phyloP scores from a whole-genome alignment of 2,329 filamentous ascomycete species.

The Raffaelea albimanens region DNA sequence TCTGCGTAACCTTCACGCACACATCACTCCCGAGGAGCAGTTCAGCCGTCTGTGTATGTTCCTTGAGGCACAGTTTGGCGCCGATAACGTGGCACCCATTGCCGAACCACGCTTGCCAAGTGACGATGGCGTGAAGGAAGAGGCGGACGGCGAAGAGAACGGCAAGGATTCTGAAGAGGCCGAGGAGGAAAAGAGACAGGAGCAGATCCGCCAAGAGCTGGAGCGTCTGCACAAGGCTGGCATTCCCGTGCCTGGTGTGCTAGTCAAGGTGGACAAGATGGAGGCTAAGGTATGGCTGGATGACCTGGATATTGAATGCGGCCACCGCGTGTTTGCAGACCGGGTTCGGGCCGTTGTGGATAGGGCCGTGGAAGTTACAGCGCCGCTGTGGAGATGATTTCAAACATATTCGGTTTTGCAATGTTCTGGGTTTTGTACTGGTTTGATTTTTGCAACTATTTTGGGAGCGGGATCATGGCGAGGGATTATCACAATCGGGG shows the following conservation, averaged over 20 bases:
- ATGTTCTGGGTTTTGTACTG: neutral
- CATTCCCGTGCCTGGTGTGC: conserved; percentile 82
- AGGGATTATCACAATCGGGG: no score
- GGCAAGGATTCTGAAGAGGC: conserved; percentile 25
- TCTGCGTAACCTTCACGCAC: conserved; percentile 62
- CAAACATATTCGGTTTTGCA: neutral
- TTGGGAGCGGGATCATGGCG: no score
- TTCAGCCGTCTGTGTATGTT: conserved; percentile 87
- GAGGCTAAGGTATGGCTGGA: conserved; percentile 87
- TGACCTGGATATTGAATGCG: conserved; percentile 80
- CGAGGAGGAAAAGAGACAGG: conserved; percentile 26
- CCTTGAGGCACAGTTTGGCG: conserved; percentile 91
- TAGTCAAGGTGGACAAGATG: conserved; percentile 81
- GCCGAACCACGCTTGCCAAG: conserved; percentile 49
- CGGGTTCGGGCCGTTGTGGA: conserved; percentile 85
- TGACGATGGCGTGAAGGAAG: conserved; percentile 23
- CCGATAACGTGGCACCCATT: conserved; percentile 71
- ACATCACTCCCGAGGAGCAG: conserved; percentile 63
- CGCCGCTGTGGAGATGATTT: conserved; percentile 53
- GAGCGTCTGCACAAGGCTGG: conserved; percentile 72
- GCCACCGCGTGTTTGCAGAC: conserved; percentile 68
- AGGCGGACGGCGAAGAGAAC: conserved; percentile 27
- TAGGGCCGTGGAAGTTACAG: conserved; percentile 77
- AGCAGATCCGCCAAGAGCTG: conserved; percentile 53
- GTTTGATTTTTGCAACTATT: no score